Conservation (phyloP, 176 grass and related monocot species). For the Carex kokanica region DNA sequence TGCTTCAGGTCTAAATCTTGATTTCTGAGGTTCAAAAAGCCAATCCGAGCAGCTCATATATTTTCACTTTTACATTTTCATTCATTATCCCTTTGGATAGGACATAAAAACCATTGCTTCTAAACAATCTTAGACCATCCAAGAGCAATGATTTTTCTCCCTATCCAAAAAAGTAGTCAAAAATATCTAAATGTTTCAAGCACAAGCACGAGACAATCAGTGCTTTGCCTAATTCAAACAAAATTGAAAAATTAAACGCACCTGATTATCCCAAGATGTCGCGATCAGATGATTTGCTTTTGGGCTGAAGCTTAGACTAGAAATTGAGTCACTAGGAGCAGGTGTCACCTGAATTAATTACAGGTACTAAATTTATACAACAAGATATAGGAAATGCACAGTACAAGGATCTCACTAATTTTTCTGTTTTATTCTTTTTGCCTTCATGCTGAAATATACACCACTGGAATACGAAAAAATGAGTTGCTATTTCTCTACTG, state of each 20-base stretch:
- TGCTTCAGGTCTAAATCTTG: neutral
- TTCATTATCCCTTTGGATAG: neutral
- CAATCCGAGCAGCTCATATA: neutral
- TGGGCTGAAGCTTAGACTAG: constrained; percentile 80
- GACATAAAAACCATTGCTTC: neutral
- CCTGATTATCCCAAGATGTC: constrained; percentile 89
- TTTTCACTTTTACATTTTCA: neutral
- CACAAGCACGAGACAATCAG: neutral
- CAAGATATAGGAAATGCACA: neutral
- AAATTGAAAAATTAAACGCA: neutral
- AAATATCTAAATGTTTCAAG: neutral
- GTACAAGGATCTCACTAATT: neutral
- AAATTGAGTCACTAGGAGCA: constrained; percentile 49
- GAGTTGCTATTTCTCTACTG: neutral
- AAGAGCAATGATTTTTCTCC: neutral
- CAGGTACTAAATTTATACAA: neutral
- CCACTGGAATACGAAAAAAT: neutral
- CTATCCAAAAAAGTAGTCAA: neutral
- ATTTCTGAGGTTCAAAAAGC: neutral
- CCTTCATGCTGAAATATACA: neutral
- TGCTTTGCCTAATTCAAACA: neutral
- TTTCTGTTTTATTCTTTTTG: neutral
- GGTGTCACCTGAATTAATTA: constrained; percentile 26
- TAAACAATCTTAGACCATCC: neutral
- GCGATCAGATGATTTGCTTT: constrained; percentile 62